Evolutionary conservation across 1,284 basidiomycete species (phyloP).

Genomic region (Austropuccinia psidii): DNA sequence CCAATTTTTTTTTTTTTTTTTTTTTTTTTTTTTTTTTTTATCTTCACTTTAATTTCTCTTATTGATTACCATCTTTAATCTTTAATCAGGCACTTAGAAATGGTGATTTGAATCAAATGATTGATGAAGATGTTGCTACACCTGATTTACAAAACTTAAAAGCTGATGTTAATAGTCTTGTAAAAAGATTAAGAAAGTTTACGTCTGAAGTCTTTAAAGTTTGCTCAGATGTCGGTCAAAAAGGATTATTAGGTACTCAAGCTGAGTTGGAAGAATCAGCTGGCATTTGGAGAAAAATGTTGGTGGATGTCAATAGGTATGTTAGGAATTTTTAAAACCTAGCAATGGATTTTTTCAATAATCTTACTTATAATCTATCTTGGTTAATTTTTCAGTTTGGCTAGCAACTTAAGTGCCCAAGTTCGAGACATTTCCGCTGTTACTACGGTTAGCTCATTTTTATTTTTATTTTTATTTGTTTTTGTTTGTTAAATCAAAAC

Average conservation of each 20-base stretch:
- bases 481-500: background rate
- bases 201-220: slow-evolving; percentile 36
- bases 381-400: slow-evolving; percentile 2
- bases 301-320: slow-evolving; percentile 35
- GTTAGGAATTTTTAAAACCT: background rate
- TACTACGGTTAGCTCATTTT: slow-evolving; percentile 11
- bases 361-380: background rate
- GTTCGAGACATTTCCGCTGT: slow-evolving; percentile 35
- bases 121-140: slow-evolving; percentile 34
- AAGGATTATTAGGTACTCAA: slow-evolving; percentile 32
- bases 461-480: background rate
- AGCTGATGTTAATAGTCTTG: slow-evolving; percentile 31
- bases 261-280: slow-evolving; percentile 34
- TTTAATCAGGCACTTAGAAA: slow-evolving; percentile 22
- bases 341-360: background rate
- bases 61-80: background rate
- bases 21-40: background rate
- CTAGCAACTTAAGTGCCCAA: slow-evolving; percentile 34
- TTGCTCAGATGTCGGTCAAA: slow-evolving; percentile 33
- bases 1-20: background rate
- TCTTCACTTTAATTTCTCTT: background rate
- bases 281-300: slow-evolving; percentile 36
- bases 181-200: slow-evolving; percentile 23
- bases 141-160: slow-evolving; percentile 33
- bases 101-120: slow-evolving; percentile 34